A percentile compares a stretch with the other conserved stretches of the same genome.
phyloP scores from a whole-genome alignment of 345 rosid species.

The Eucalyptus globulus region DNA sequence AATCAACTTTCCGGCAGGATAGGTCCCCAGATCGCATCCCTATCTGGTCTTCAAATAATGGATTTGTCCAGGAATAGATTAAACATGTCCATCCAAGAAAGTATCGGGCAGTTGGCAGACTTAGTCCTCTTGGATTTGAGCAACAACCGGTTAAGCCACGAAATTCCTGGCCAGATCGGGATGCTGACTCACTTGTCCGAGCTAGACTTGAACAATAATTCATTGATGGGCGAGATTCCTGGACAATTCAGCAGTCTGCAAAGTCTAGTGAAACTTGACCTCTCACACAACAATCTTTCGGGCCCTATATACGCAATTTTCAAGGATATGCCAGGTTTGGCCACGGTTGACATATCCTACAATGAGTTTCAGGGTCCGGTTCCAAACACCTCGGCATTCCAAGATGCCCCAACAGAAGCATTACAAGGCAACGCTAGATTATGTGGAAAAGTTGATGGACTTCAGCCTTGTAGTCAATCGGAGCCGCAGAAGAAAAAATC shows the following conservation, averaged over 20 bases:
- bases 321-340: neutral
- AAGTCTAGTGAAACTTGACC: too few relatives aligned
- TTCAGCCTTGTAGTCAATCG: neutral
- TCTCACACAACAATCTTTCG: too few relatives aligned
- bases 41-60: neutral
- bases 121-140: too few relatives aligned
- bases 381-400: conserved; percentile 13
- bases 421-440: conserved; percentile 3
- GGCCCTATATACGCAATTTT: too few relatives aligned
- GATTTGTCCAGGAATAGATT: conserved; percentile 18
- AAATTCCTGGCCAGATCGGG: too few relatives aligned
- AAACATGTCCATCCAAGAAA: neutral
- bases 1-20: conserved; percentile 12
- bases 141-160: too few relatives aligned
- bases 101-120: neutral
- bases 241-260: too few relatives aligned
- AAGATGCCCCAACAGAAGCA: neutral
- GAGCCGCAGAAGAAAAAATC: neutral
- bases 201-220: too few relatives aligned
- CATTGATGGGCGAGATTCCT: too few relatives aligned
- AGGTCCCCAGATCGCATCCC: neutral
- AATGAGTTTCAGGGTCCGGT: conserved; percentile 16
- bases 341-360: conserved; percentile 3
- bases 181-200: too few relatives aligned
- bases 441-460: conserved; percentile 4